These are phyloP conservation scores for Diaporthe destruens DNA, from an alignment of 2,329 filamentous ascomycete genomes.

Conservation along the genomic window DNA sequence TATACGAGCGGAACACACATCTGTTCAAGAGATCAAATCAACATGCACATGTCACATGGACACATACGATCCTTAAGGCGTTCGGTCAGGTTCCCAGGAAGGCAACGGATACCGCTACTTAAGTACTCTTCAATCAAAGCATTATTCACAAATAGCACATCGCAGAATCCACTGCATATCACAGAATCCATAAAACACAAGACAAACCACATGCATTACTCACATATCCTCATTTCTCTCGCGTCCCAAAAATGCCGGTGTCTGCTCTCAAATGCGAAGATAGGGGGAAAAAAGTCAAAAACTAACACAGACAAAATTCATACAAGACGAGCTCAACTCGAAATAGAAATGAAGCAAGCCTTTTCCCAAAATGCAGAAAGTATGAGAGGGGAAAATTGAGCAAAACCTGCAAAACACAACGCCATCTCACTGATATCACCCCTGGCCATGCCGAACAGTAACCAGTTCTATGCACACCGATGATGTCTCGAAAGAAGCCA, in stretches of 20 bases:
- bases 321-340: constrained; percentile 34
- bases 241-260: background rate
- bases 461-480: constrained; percentile 23
- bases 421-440: constrained; percentile 6
- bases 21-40: background rate
- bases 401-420: background rate
- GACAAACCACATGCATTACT: background rate
- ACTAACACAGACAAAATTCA: background rate
- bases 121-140: background rate
- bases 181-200: constrained; percentile 4
- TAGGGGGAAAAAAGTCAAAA: background rate
- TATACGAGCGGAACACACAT: constrained; percentile 3
- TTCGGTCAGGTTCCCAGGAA: background rate
- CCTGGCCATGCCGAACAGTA: constrained; percentile 30
- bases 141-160: background rate
- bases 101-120: background rate
- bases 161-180: background rate
- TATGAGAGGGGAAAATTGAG: background rate
- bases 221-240: constrained; percentile 12
- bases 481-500: background rate
- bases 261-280: background rate
- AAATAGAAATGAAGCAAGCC: background rate
- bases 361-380: background rate
- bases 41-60: background rate
- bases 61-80: background rate